These are phyloP conservation scores for Populus hybrid DNA, from an alignment of 441 rosid genomes.

Conservation along the genomic window DNA sequence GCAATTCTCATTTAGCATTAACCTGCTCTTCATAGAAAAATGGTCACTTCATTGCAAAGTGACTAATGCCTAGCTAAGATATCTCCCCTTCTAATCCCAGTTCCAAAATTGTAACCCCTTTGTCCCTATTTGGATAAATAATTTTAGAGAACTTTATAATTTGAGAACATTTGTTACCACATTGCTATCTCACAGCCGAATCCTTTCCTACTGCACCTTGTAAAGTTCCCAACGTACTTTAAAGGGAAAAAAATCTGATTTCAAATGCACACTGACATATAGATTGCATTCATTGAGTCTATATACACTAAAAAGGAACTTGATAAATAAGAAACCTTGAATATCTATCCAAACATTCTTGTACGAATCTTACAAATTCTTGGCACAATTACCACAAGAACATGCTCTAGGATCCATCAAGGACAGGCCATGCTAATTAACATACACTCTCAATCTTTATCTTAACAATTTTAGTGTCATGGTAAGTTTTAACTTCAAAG, in stretches of 20 bases:
- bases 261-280: neutral
- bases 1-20: neutral
- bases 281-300: neutral
- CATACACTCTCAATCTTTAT: neutral
- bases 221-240: neutral
- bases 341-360: neutral
- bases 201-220: neutral
- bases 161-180: neutral
- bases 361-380: neutral
- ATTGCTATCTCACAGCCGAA: neutral
- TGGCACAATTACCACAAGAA: neutral
- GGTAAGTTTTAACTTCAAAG: neutral
- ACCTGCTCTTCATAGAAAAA: neutral
- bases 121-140: neutral
- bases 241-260: neutral
- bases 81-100: neutral
- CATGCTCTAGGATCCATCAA: neutral
- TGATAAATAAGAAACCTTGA: neutral
- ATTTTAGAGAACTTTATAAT: neutral
- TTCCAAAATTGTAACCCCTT: neutral
- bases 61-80: neutral
- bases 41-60: neutral
- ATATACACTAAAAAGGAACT: neutral
- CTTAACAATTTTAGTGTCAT: neutral
- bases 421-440: neutral